Evolutionary conservation across 1,139 yeast genomes (phyloP).

Genomic region (Debaryomyces nepalensis): DNA sequence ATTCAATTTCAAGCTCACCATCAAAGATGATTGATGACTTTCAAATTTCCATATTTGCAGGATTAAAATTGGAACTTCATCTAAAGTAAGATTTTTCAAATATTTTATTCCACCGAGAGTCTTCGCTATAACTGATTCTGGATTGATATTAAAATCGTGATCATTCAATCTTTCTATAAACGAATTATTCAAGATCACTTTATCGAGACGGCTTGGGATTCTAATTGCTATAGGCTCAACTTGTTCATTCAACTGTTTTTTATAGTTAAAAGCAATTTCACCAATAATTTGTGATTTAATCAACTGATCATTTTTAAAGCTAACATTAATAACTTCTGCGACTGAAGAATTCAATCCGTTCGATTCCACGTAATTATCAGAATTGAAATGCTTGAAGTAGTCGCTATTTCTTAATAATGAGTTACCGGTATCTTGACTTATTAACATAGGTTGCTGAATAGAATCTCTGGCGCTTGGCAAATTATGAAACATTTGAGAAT

Average conservation of each 20-base stretch:
- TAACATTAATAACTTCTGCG: conserved; percentile 81
- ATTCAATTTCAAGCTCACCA: conserved; percentile 68
- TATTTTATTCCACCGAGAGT: conserved; percentile 80
- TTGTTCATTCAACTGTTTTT: conserved; percentile 25
- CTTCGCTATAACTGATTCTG: conserved; percentile 51
- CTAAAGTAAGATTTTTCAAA: conserved; percentile 44
- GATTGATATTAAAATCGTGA: conserved; percentile 34
- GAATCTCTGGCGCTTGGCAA: conserved; percentile 50
- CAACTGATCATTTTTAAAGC: conserved; percentile 67
- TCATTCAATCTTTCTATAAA: conserved; percentile 42
- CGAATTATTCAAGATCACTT: conserved; percentile 47
- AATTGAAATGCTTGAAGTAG: conserved; percentile 50
- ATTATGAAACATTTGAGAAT: conserved; percentile 59
- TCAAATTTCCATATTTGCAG: conserved; percentile 91
- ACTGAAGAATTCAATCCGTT: conserved; percentile 77
- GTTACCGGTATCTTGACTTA: conserved; percentile 40
- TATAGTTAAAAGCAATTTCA: conserved; percentile 77
- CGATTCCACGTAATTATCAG: conserved; percentile 43
- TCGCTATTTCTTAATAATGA: conserved; percentile 37
- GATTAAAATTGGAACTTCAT: conserved; percentile 67
- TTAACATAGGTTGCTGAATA: conserved; percentile 26
- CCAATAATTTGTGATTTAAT: conserved; percentile 68
- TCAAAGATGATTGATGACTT: conserved; percentile 79
- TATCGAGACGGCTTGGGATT: conserved; percentile 39
- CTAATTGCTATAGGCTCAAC: conserved; percentile 27